A percentile compares a stretch with the other conserved stretches of the same genome.
Evolutionary conservation across 768 basidiomycete genomes (phyloP).

Genomic region (Trametes cinnabarina): DNA sequence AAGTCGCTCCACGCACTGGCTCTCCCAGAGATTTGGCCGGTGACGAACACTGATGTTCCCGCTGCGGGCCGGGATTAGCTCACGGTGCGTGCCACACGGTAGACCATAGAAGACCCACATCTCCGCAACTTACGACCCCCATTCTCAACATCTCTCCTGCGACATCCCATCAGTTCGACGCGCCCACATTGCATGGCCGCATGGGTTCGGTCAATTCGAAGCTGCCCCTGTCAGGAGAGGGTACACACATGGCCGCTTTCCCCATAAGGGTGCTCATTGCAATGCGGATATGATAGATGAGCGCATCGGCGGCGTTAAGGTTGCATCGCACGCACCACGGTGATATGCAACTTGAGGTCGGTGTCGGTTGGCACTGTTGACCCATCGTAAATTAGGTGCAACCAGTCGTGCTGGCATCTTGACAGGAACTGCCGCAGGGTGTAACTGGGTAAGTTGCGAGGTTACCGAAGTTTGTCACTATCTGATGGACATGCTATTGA

Average conservation of each 20-base stretch:
- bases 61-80: neutral
- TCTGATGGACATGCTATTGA: too few species aligned
- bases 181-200: conserved; percentile 5
- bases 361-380: neutral
- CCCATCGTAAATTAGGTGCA: neutral
- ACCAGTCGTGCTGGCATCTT: neutral
- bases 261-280: neutral
- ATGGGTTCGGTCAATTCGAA: neutral
- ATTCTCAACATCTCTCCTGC: neutral
- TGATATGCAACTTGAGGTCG: neutral
- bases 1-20: neutral
- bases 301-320: neutral
- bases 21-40: neutral
- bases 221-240: neutral
- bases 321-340: neutral
- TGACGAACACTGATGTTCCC: neutral
- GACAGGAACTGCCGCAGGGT: neutral
- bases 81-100: neutral
- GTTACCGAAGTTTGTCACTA: neutral
- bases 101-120: neutral
- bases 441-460: neutral
- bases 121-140: neutral
- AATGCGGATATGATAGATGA: neutral
- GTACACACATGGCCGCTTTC: neutral
- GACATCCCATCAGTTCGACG: conserved; percentile 2